A percentile compares a stretch with the other conserved stretches of the same genome.
These are phyloP conservation scores for Diaporthe amygdali DNA, from an alignment of 2,329 filamentous ascomycete species.

Conservation along the genomic window DNA sequence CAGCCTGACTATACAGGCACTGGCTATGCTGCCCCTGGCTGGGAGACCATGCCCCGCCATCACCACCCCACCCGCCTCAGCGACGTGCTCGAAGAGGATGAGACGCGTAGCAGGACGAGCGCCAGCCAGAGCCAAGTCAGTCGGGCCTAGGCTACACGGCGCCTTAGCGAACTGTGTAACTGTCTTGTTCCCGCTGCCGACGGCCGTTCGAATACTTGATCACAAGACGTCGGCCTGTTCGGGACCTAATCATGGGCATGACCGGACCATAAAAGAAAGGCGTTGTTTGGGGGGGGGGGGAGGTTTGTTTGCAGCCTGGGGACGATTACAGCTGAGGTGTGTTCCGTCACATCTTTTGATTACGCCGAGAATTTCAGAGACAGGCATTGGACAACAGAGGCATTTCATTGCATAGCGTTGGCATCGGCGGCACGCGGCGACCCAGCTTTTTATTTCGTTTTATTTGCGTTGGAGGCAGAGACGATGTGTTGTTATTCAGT, in stretches of 20 bases:
- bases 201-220: background rate
- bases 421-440: slow-evolving; percentile 12
- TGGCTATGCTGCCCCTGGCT: slow-evolving; percentile 70
- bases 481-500: background rate
- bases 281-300: too few relatives aligned
- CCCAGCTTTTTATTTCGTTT: slow-evolving; percentile 5
- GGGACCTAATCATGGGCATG: too few relatives aligned
- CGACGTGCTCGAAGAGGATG: slow-evolving; percentile 86
- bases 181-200: background rate
- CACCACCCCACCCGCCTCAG: slow-evolving; percentile 89
- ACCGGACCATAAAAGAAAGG: too few relatives aligned
- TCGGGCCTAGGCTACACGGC: slow-evolving; percentile 38
- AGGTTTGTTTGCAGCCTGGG: background rate
- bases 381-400: background rate
- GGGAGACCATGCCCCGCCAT: slow-evolving; percentile 79
- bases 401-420: slow-evolving; percentile 16
- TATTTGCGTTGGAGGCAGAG: background rate
- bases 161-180: background rate
- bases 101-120: slow-evolving; percentile 79
- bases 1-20: slow-evolving; percentile 69
- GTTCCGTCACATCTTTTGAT: background rate
- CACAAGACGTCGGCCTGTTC: background rate
- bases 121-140: slow-evolving; percentile 70
- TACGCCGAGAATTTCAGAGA: background rate
- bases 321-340: background rate